phyloP scores from a whole-genome alignment of 805 yeast genomes.

The Wickerhamiella cacticola region DNA sequence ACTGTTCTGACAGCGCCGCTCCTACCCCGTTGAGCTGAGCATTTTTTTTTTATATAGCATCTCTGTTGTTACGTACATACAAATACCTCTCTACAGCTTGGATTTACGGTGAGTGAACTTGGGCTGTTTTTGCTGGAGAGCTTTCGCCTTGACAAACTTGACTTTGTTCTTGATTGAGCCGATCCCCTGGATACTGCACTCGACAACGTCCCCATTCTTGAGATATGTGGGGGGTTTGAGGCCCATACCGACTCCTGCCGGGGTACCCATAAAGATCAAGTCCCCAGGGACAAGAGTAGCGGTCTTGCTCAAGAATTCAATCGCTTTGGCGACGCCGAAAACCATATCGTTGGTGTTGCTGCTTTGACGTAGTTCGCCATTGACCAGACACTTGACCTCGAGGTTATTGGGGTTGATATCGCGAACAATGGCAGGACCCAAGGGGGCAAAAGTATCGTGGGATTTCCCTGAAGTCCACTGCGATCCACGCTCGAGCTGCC shows the following conservation, averaged over 20 bases:
- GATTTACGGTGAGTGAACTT: not conserved
- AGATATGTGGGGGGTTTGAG: constrained; percentile 35
- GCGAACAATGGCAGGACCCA: constrained; percentile 43
- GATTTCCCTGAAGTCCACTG: constrained; percentile 43
- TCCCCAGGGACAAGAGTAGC: constrained; percentile 44
- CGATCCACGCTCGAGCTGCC: constrained; percentile 43
- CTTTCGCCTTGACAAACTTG: constrained; percentile 8
- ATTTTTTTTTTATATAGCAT: not conserved
- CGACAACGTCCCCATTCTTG: constrained; percentile 35
- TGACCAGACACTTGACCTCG: constrained; percentile 33
- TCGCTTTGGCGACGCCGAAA: constrained; percentile 34
- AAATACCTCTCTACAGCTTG: not conserved
- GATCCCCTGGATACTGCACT: constrained; percentile 33
- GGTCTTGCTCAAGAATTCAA: constrained; percentile 40
- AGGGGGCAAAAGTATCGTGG: constrained; percentile 47
- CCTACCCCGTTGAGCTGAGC: not conserved
- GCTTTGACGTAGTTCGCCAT: constrained; percentile 39
- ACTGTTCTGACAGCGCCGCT: not conserved
- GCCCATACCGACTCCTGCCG: constrained; percentile 44
- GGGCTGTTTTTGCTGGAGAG: not conserved
- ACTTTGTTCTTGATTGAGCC: constrained; percentile 36
- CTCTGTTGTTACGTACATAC: not conserved
- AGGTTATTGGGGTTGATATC: constrained; percentile 30
- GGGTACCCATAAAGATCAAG: constrained; percentile 46
- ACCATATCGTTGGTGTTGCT: constrained; percentile 39